Base-by-base conservation (phyloP, 23 red algal species). In the Pyropia haitanensis region DNA sequence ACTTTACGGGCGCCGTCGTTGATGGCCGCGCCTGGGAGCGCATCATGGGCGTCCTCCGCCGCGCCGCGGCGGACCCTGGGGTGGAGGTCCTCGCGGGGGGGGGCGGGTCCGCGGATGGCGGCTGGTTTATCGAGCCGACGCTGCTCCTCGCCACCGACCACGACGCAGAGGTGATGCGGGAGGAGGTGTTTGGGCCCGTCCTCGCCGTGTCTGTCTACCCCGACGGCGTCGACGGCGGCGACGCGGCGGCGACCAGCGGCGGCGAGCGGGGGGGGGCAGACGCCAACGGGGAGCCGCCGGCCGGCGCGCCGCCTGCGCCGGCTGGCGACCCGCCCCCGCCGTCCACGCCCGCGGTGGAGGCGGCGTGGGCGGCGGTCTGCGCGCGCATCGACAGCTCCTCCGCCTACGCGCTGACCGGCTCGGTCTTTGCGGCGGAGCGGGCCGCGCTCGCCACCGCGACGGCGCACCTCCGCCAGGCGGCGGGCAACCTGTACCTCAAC, bases 401-500 rank as follows among this genome's bases (percentile, higher is more conserved):
- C 29, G 33, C 22, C n/a, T 88, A 79, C 54, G 82, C 62, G 28
- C 68, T 88, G 7, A 88, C 82, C 4, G 82, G 73, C 39, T 25
- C 73, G 3, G 56, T 88, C 14, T 88, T 88, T 51, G 82, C 82
- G 18, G 18, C 39, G 2, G 82, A 88, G 6, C 56, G 82, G 27
- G 5, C 39, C 31, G 82, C 75, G 1, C 56, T 88, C 27, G 30
- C 53, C 0, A 21, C 14, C 27, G 46, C 64, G 30, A 46, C 53
- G 16, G 59, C 74, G 20, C 27, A 24, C 20, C 63, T 88, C 31
- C 71, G 82, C 24, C 49, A 79, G 24, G 56, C 59, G 17, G 82
- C 82, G 18, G 82, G 82, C 25, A 88, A 88, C 58, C 61, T 88
- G 48, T 88, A 88, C 70, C 74, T 88, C 73, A 78, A 68, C 14